Evolutionary conservation across 805 yeast species (phyloP).

Genomic region (Yarrowia divulgata): DNA sequence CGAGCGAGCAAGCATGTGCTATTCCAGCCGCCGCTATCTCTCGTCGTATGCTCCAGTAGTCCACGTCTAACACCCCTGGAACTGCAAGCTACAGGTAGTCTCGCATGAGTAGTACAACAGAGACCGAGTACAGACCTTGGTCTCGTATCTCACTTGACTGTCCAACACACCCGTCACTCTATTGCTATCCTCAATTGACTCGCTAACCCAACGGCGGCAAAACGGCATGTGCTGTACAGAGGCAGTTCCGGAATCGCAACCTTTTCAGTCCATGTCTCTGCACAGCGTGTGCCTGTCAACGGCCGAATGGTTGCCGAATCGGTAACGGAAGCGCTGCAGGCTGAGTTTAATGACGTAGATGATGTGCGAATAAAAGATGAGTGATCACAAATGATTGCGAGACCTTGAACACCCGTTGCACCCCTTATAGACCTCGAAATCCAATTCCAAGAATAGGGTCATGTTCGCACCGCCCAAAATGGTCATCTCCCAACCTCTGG

Average conservation of each 20-base stretch:
- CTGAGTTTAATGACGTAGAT: conserved; percentile 2
- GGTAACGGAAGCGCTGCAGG: conserved; percentile 18
- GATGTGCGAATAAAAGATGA: conserved; percentile 22
- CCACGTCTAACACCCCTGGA: background rate
- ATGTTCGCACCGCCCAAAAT: background rate
- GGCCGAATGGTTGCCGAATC: conserved; percentile 36
- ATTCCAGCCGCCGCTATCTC: background rate
- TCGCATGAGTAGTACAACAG: no score
- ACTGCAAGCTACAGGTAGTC: background rate
- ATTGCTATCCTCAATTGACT: no score
- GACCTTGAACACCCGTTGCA: background rate
- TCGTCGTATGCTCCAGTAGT: background rate
- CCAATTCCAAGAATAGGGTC: background rate
- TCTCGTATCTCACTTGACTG: no score
- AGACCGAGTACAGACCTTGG: no score
- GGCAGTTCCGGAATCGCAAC: background rate
- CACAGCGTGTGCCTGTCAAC: conserved; percentile 15
- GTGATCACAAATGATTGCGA: conserved; percentile 2
- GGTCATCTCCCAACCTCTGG: background rate
- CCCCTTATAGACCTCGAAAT: background rate
- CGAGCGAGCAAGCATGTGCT: background rate
- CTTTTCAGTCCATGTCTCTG: conserved; percentile 1
- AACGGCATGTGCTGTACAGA: no score
- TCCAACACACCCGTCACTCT: no score
- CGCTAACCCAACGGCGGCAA: no score